Evolutionary conservation across 495 filamentous ascomycete genomes (phyloP).

Genomic region (Penicillium verhagenii): DNA sequence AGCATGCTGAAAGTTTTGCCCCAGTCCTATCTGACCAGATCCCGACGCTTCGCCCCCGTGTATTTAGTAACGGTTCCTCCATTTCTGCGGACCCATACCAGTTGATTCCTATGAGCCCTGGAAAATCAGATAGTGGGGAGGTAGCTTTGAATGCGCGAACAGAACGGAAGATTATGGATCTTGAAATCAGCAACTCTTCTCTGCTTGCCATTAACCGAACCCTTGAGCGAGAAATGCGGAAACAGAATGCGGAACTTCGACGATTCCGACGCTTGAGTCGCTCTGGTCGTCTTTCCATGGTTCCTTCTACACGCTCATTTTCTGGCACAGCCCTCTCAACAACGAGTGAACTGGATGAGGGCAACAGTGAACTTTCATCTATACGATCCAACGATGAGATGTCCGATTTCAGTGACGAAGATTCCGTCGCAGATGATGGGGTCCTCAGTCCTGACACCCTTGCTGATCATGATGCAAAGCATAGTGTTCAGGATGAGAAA

Average conservation of each 20-base stretch:
- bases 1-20: constrained; percentile 20
- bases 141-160: constrained; percentile 72
- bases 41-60: constrained; percentile 35
- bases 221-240: constrained; percentile 84
- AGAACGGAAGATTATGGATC: constrained; percentile 91
- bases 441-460: constrained; percentile 34
- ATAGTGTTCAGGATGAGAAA: constrained; percentile 64
- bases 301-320: constrained; percentile 42
- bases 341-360: constrained; percentile 39
- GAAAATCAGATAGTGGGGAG: constrained; percentile 52
- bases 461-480: constrained; percentile 41
- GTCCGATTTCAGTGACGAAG: constrained; percentile 50
- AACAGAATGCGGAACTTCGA: constrained; percentile 85
- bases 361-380: constrained; percentile 34
- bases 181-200: constrained; percentile 97
- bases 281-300: constrained; percentile 66
- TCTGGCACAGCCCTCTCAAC: constrained; percentile 38
- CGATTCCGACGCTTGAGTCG: constrained; percentile 79
- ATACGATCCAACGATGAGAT: constrained; percentile 35
- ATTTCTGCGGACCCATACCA: constrained; percentile 30
- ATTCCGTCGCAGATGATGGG: constrained; percentile 38
- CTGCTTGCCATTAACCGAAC: constrained; percentile 96
- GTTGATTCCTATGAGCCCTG: constrained; percentile 43
- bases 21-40: constrained; percentile 31
- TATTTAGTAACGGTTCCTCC: constrained; percentile 42